Evolutionary conservation across 2,329 filamentous ascomycete species (phyloP).

Genomic region (Trichoderma sp.): DNA sequence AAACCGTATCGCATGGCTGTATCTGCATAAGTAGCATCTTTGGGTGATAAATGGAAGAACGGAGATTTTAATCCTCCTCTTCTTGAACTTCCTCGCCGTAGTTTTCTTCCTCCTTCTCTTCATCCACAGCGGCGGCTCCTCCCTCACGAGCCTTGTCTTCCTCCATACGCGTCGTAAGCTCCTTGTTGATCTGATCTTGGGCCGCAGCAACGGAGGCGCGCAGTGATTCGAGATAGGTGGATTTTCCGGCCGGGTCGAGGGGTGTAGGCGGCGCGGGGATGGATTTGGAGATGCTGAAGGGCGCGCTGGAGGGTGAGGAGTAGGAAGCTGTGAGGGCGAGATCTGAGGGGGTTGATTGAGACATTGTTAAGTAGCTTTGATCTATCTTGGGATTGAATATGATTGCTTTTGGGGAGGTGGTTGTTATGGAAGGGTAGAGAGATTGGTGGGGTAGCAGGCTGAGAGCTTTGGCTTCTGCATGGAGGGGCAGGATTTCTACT

Average conservation of each 20-base stretch:
- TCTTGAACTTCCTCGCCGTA: slow-evolving; percentile 84
- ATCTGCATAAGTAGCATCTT: neutral
- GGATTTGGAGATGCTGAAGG: slow-evolving; percentile 47
- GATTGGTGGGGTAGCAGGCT: slow-evolving; percentile 26
- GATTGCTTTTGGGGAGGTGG: neutral
- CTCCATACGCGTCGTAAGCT: slow-evolving; percentile 74
- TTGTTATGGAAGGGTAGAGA: slow-evolving; percentile 20
- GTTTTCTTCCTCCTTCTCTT: slow-evolving; percentile 69
- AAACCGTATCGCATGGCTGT: slow-evolving; percentile 2
- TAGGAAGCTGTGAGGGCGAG: slow-evolving; percentile 53
- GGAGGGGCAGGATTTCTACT: slow-evolving; percentile 9
- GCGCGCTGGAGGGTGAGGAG: slow-evolving; percentile 50
- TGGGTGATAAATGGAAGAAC: too few relatives aligned
- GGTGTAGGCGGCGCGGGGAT: slow-evolving; percentile 41
- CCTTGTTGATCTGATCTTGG: slow-evolving; percentile 69
- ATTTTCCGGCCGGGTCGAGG: slow-evolving; percentile 50
- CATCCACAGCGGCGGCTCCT: slow-evolving; percentile 45
- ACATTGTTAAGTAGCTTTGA: neutral
- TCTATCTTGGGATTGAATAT: neutral
- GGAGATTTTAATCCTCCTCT: slow-evolving; percentile 49
- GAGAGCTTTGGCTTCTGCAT: slow-evolving; percentile 14
- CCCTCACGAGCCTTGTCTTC: slow-evolving; percentile 62
- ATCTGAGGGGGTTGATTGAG: neutral
- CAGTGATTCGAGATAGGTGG: slow-evolving; percentile 60
- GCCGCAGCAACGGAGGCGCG: slow-evolving; percentile 57